phyloP scores from a whole-genome alignment of 2,329 filamentous ascomycete genomes.

The Stylonectria norvegica region DNA sequence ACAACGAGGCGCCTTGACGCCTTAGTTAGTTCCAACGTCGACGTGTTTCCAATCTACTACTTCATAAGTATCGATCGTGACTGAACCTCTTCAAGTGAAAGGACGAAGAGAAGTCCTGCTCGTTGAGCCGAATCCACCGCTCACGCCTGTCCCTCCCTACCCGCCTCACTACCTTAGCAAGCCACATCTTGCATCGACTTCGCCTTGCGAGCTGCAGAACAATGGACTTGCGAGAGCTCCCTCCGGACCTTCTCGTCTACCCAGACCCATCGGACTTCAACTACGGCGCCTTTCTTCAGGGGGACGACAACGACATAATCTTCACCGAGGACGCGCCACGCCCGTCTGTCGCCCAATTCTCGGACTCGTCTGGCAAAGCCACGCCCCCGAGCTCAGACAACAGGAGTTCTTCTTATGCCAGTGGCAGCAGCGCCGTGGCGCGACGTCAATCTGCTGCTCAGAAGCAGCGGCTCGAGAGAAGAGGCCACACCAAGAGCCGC shows the following conservation, averaged over 20 bases:
- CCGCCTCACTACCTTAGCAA: too few species aligned
- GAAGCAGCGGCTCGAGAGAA: slow-evolving; percentile 46
- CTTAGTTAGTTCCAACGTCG: too few species aligned
- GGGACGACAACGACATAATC: slow-evolving; percentile 22
- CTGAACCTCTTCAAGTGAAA: too few species aligned
- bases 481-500: slow-evolving; percentile 64
- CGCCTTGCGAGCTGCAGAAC: too few species aligned
- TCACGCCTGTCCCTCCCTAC: too few species aligned
- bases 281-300: slow-evolving; percentile 37
- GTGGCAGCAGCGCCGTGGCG: slow-evolving; percentile 16
- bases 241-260: slow-evolving; percentile 29
- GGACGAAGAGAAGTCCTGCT: too few species aligned
- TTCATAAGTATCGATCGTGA: too few species aligned
- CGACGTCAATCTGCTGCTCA: slow-evolving; percentile 14
- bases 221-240: slow-evolving; percentile 32
- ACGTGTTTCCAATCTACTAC: too few species aligned
- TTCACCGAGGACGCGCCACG: too few species aligned
- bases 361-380: slow-evolving; percentile 30
- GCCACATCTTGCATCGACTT: too few species aligned
- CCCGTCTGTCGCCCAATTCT: slow-evolving; percentile 15
- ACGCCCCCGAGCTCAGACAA: slow-evolving; percentile 30
- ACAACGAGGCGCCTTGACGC: too few species aligned
- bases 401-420: slow-evolving; percentile 23
- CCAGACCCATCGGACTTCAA: slow-evolving; percentile 35
- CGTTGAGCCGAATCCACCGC: too few species aligned